Base-by-base conservation (phyloP, 169 alveolate species). In the Cryptosporidium parvum region DNA sequence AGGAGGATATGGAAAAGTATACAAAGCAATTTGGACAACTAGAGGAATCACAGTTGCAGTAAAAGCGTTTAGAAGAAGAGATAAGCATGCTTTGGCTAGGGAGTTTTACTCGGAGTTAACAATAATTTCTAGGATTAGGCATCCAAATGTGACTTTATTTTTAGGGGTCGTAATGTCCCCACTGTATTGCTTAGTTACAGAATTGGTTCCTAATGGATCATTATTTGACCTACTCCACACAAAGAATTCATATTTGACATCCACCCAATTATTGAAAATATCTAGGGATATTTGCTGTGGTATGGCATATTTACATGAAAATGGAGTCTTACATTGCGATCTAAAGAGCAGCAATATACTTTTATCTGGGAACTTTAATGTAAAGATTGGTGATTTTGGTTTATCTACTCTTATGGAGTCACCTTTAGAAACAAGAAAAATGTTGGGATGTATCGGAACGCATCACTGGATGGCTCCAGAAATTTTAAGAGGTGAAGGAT, bases 381-480 rank as follows among this genome's bases (percentile, higher is more conserved):
- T 94, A 1, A 96, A 96, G 91, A 94, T 96, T 10, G 95, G 98
- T 85, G 97, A 96, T 72, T 96, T 96, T 85, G 98, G 97, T 3
- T 70, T 96, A 2, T 92, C 96, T 10, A 70, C 93, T 37, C 85
- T 91, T 35, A 93, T 91, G 68, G 93, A 85, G 12, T 91, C 91
- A 52, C 75, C 85, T 70, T 44, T 75, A 58, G 70, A 92, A 48
- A 92, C 91, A 51, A 91, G 93, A 35, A 92, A 89, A 75, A 85
- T 70, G 86, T 72, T 92, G 14, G 94, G 94, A 12, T 92, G 94
- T 44, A 91, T 95, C 14, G 97, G 97, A 1, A 95, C 96, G 1
- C 96, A 94, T 45, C 97, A 95, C 70, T 95, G 97, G 97, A 95
- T 95, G 97, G 97, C 97, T 1, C 97, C 97, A 1, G 97, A 95